phyloP scores from a whole-genome alignment of 2,329 filamentous ascomycete species.

The Ampelomyces quisqualis region DNA sequence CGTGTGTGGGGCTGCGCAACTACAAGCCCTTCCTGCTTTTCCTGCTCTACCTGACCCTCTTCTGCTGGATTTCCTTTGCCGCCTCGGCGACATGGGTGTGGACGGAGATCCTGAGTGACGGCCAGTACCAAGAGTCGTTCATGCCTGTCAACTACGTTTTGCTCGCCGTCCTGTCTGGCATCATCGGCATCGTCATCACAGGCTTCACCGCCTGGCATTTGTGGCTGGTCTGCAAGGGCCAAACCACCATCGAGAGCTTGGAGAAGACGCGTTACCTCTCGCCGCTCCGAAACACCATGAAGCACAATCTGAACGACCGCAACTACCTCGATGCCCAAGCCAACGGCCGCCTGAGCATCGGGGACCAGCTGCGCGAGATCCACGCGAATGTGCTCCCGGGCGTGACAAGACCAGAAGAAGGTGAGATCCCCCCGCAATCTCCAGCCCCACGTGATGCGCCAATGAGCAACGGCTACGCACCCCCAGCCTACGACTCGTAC shows the following conservation, averaged over 20 bases:
- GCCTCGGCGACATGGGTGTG: conserved; percentile 81
- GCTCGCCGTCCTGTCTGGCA: conserved; percentile 80
- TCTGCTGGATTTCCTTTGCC: conserved; percentile 79
- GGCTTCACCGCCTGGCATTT: conserved; percentile 94
- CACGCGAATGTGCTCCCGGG: conserved; percentile 80
- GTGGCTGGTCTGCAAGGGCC: conserved; percentile 71
- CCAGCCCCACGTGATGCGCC: conserved; percentile 32
- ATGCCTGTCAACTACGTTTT: conserved; percentile 91
- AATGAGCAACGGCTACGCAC: conserved; percentile 43
- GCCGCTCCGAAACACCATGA: conserved; percentile 70
- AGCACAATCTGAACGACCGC: conserved; percentile 58
- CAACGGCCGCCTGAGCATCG: conserved; percentile 46
- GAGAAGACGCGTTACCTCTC: conserved; percentile 95
- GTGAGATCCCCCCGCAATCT: conserved; percentile 59
- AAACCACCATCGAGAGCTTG: conserved; percentile 94
- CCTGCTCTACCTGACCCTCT: conserved; percentile 82
- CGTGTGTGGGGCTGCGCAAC: conserved; percentile 89
- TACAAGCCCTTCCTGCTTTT: conserved; percentile 96
- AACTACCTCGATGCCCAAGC: conserved; percentile 48
- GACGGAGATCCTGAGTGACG: conserved; percentile 72
- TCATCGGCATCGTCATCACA: conserved; percentile 84
- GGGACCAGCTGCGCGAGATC: conserved; percentile 76
- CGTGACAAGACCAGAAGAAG: conserved; percentile 78
- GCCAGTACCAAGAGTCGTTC: conserved; percentile 70
- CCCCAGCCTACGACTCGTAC: conserved; percentile 45